phyloP scores from a whole-genome alignment of 495 filamentous ascomycete genomes.

The Glarea lozoyensis region DNA sequence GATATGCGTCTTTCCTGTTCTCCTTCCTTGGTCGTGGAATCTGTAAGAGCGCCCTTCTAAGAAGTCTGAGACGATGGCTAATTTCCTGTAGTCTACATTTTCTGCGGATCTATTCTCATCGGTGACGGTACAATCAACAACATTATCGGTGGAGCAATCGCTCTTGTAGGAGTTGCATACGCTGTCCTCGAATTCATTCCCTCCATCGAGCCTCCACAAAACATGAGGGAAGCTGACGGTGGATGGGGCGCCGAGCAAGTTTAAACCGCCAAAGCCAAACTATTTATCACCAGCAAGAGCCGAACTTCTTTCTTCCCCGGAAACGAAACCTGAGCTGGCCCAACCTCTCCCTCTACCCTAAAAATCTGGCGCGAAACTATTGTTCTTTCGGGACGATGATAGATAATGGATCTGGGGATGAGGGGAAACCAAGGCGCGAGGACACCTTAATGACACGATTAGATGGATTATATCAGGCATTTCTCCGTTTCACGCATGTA shows the following conservation, averaged over 20 bases:
- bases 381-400: too few relatives aligned
- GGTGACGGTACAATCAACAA: constrained; percentile 45
- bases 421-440: too few relatives aligned
- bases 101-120: constrained; percentile 78
- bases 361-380: too few relatives aligned
- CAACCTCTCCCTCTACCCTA: too few relatives aligned
- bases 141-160: constrained; percentile 65
- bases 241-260: constrained; percentile 77
- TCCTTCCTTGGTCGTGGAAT: constrained; percentile 90
- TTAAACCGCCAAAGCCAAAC: too few relatives aligned
- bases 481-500: too few relatives aligned
- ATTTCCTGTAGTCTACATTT: constrained; percentile 74
- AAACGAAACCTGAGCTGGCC: too few relatives aligned
- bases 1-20: constrained; percentile 96
- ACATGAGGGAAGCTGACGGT: constrained; percentile 77
- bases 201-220: constrained; percentile 91
- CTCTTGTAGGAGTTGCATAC: constrained; percentile 69
- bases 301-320: too few relatives aligned
- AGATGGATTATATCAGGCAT: too few relatives aligned
- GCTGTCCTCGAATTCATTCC: constrained; percentile 85
- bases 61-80: constrained; percentile 9
- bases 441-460: too few relatives aligned
- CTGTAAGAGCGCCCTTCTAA: constrained; percentile 52
- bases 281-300: too few relatives aligned
- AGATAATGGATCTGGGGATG: too few relatives aligned